Base-by-base conservation (phyloP, 129 eudicot genomes). In the Solidago caesia region DNA sequence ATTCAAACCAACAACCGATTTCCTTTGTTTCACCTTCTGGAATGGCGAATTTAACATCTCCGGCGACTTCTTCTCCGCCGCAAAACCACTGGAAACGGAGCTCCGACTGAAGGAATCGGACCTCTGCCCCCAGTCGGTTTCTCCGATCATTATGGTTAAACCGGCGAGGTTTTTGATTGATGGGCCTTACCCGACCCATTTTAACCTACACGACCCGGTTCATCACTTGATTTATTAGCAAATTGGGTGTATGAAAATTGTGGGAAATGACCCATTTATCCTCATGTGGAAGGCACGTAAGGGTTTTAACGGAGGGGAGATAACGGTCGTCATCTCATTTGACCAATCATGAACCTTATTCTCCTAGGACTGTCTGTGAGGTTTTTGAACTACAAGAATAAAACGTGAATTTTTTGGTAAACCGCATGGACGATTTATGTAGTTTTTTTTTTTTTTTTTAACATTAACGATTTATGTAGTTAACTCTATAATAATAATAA, bases 211-310 rank as follows among this genome's bases (percentile, higher is more conserved):
- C 83, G 49, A 67, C 2, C 11, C 83, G 13, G 5, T 66, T 39
- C 91, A 43, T 90, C 96, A 1, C 77, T 89, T 8, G 86, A 89
- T 62, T 76, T 49, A 67, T 82, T 92, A 39, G 65, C 96, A 43
- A 96, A 92, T 80, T 92, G 98, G 98, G 86, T 82, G 27, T 92
- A 82, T 67, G 96, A 92, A 15, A 85, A 87, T 57, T 87, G 90
- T 60, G 96, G 96, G 65, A 21, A 21, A 21, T 21, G 21, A 21
- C 21, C 21, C 21, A 21, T 21, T 21, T 21, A 21, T 21, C 21
- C 21, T 21, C 21, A 21, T 21, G 21, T 21, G 21, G 21, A 21
- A 21, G 21, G 21, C 21, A 21, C 21, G 21, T 21, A 21, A 21
- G 21, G 21, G 21, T 21, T 21, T 21, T 21, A 21, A 21, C 0